Conservation (phyloP, 192 early-diverging fungal species). For the Pecoramyces ruminantium region DNA sequence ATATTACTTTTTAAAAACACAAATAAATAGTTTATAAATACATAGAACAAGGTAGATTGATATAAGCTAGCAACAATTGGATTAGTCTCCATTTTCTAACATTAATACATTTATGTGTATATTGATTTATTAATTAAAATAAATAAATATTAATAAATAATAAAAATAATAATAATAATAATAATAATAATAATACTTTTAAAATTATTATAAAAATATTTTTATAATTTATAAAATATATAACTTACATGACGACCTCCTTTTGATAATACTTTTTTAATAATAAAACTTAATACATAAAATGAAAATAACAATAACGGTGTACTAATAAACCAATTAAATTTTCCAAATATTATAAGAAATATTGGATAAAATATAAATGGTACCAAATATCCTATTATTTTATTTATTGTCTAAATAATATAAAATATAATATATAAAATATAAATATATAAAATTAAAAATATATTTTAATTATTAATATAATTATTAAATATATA, state of each 20-base stretch:
- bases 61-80: background rate
- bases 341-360: constrained; percentile 2
- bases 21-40: background rate
- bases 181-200: constrained; percentile 36
- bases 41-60: background rate
- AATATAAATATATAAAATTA: background rate
- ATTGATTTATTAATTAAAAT: no score
- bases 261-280: constrained; percentile 18
- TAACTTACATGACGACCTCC: constrained; percentile 39
- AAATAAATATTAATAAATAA: no score
- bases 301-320: constrained; percentile 36
- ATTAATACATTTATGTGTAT: no score
- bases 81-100: background rate
- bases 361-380: constrained; percentile 27
- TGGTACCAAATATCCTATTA: constrained; percentile 51
- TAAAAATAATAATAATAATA: constrained; percentile 46
- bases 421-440: constrained; percentile 1
- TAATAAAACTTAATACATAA: constrained; percentile 1
- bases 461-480: no score
- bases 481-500: no score
- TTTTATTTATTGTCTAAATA: constrained; percentile 35
- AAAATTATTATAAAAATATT: no score
- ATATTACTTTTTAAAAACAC: background rate
- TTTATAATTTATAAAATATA: no score
- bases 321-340: constrained; percentile 64